Conservation (phyloP, 495 filamentous ascomycete genomes). For the Aspergillus taichungensis region DNA sequence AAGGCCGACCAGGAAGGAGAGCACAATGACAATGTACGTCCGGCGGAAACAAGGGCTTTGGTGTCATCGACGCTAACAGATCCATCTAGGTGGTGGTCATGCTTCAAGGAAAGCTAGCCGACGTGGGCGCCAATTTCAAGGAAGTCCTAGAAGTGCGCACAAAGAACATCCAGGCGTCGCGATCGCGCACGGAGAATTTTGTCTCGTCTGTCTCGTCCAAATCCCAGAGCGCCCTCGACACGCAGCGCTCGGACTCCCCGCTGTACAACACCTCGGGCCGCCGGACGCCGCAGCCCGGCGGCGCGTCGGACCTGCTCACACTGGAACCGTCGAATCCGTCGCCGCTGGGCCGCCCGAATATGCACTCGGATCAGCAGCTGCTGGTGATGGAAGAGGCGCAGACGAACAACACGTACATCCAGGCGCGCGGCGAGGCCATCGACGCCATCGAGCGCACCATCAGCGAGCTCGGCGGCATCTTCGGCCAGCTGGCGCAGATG, state of each 20-base stretch:
- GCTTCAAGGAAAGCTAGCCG: conserved; percentile 88
- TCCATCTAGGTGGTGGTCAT: conserved; percentile 61
- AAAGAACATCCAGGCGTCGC: conserved; percentile 94
- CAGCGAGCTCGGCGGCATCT: conserved; percentile 86
- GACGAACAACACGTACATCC: conserved; percentile 78
- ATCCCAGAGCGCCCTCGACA: conserved; percentile 53
- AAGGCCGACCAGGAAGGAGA: conserved; percentile 78
- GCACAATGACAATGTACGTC: conserved; percentile 82
- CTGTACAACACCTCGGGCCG: conserved; percentile 76
- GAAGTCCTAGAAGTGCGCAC: conserved; percentile 94
- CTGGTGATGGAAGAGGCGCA: conserved; percentile 92
- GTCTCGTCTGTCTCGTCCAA: conserved; percentile 81
- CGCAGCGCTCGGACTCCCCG: conserved; percentile 60
- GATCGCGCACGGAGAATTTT: conserved; percentile 90
- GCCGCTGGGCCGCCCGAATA: conserved; percentile 37
- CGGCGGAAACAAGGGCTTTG: background rate
- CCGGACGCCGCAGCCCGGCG: conserved; percentile 50
- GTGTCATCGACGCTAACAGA: conserved; percentile 10
- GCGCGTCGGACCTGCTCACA: conserved; percentile 65
- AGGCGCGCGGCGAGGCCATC: conserved; percentile 89
- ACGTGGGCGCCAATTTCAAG: conserved; percentile 91
- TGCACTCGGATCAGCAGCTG: conserved; percentile 76
- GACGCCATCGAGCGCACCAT: conserved; percentile 96
- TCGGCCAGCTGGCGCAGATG: conserved; percentile 95
- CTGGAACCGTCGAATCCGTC: conserved; percentile 66